These are phyloP conservation scores for Trametes villosa DNA, from an alignment of 768 basidiomycete species.

Conservation along the genomic window DNA sequence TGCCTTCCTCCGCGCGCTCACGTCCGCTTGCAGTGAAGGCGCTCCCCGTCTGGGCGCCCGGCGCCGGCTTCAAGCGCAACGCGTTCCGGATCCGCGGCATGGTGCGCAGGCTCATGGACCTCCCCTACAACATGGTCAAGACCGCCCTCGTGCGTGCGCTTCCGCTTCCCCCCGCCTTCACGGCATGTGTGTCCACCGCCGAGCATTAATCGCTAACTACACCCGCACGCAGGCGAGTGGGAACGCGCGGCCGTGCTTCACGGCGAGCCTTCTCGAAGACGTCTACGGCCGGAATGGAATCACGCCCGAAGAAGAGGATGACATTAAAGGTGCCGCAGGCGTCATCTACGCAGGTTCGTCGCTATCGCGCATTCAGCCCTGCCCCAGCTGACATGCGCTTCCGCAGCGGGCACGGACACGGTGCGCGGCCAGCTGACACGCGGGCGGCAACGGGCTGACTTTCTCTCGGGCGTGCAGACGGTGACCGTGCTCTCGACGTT, in stretches of 20 bases:
- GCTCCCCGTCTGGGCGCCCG: conserved; percentile 30
- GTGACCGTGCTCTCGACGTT: conserved; percentile 44
- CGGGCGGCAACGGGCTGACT: neutral
- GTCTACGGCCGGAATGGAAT: conserved; percentile 9
- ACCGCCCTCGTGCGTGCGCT: conserved; percentile 12
- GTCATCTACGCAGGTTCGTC: conserved; percentile 29
- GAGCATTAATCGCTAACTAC: neutral
- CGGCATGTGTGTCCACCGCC: neutral
- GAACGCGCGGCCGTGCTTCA: conserved; percentile 27
- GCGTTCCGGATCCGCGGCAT: conserved; percentile 19
- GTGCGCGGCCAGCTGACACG: conserved; percentile 7
- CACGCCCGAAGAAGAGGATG: conserved; percentile 24
- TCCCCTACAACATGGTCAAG: conserved; percentile 29
- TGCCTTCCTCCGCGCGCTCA: neutral
- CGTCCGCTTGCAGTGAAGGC: conserved; percentile 23
- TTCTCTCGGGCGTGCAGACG: conserved; percentile 35
- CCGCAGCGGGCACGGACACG: conserved; percentile 31
- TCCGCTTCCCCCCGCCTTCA: neutral
- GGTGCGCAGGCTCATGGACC: conserved; percentile 17
- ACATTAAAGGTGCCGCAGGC: conserved; percentile 28
- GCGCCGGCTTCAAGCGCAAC: conserved; percentile 28
- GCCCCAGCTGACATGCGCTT: neutral
- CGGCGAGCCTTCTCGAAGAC: conserved; percentile 24
- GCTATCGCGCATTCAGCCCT: neutral
- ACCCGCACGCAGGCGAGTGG: conserved; percentile 20